phyloP scores from a whole-genome alignment of 495 filamentous ascomycete genomes.

The Bryoglossum gracile region DNA sequence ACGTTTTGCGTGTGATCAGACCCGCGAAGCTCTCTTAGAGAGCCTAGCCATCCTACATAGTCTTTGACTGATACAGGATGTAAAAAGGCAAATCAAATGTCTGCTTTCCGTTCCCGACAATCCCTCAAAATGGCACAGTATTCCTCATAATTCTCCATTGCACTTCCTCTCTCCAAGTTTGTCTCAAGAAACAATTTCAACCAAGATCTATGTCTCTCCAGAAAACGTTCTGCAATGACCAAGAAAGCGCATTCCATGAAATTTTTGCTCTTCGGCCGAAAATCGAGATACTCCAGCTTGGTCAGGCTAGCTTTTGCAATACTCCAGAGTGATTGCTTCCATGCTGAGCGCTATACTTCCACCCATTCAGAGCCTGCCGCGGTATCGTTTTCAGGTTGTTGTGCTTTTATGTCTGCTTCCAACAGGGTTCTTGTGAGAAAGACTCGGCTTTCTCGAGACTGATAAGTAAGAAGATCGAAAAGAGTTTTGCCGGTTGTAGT shows the following conservation, averaged over 20 bases:
- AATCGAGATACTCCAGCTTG: not conserved
- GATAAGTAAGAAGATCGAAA: not conserved
- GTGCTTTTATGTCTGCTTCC: not conserved
- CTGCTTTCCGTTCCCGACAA: not conserved
- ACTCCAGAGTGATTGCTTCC: not conserved
- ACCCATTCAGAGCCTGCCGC: not conserved
- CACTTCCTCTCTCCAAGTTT: not conserved
- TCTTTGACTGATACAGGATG: no score
- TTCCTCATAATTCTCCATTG: not conserved
- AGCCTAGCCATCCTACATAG: no score
- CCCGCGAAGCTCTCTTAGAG: no score
- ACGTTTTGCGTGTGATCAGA: no score
- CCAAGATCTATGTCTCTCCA: not conserved
- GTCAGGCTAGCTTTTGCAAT: not conserved
- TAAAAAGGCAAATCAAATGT: no score
- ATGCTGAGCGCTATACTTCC: not conserved
- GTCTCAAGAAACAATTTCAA: not conserved
- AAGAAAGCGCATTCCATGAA: not conserved
- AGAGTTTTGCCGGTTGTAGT: not conserved
- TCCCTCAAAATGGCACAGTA: not conserved
- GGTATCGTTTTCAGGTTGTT: not conserved
- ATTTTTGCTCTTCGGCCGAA: not conserved
- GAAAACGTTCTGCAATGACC: not conserved
- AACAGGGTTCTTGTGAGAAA: not conserved
- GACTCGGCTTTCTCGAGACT: not conserved